Percentiles rank a stretch among this genome's conserved stretches.
Evolutionary conservation across 768 basidiomycete species (phyloP).

Genomic region (Boletellus ananas): DNA sequence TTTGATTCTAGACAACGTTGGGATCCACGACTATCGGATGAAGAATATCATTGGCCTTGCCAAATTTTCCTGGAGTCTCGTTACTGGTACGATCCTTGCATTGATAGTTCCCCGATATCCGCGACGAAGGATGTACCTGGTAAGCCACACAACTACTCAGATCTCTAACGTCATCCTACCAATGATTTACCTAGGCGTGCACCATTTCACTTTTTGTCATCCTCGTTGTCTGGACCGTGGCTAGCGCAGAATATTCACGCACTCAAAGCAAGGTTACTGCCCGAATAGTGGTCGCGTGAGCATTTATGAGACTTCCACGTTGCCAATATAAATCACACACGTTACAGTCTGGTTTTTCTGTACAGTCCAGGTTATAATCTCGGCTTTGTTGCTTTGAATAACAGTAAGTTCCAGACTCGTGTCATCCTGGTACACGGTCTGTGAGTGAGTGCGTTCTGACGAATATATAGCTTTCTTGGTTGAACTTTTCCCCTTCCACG

Average conservation of each 20-base stretch:
- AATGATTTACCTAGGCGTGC: background rate
- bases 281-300: slow-evolving; percentile 11
- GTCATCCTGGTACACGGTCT: background rate
- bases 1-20: slow-evolving; percentile 13
- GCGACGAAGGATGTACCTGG: slow-evolving; percentile 10
- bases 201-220: slow-evolving; percentile 14
- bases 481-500: slow-evolving; percentile 61
- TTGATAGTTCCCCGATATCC: slow-evolving; percentile 3
- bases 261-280: slow-evolving; percentile 8
- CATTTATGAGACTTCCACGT: background rate
- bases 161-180: background rate
- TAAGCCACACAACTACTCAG: background rate
- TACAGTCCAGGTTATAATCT: slow-evolving; percentile 3
- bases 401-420: background rate
- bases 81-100: slow-evolving; percentile 1
- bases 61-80: slow-evolving; percentile 2
- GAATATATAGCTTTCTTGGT: slow-evolving; percentile 50
- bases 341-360: slow-evolving; percentile 8
- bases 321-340: background rate
- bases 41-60: slow-evolving; percentile 14
- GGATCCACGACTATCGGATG: slow-evolving; percentile 13
- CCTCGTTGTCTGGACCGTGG: slow-evolving; percentile 14
- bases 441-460: no score
- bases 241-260: slow-evolving; percentile 9
- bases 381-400: slow-evolving; percentile 1